Conservation (phyloP, 805 yeast genomes). For the Yarrowia sp. region DNA sequence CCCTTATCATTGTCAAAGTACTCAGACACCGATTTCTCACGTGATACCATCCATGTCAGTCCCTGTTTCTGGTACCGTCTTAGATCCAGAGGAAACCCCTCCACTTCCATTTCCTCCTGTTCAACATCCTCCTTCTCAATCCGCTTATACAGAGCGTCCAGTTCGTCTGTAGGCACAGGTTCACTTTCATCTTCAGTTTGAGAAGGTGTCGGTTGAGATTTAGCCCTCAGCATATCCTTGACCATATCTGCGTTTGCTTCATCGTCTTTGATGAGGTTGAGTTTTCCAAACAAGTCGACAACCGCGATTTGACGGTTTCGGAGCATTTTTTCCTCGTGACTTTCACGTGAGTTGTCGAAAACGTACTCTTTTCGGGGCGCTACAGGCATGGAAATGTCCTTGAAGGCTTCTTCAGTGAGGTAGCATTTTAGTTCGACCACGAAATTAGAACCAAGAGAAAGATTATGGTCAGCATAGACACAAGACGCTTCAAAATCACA, state of each 20-base stretch:
- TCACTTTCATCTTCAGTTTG: conserved; percentile 40
- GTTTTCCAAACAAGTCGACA: conserved; percentile 52
- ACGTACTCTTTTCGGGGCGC: neutral
- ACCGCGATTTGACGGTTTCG: conserved; percentile 57
- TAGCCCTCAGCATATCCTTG: conserved; percentile 30
- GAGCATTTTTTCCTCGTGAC: conserved; percentile 51
- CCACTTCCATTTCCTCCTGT: conserved; percentile 62
- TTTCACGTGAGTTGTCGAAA: conserved; percentile 45
- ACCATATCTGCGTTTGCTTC: conserved; percentile 6
- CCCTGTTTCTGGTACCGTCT: conserved; percentile 84
- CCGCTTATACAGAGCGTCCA: conserved; percentile 70
- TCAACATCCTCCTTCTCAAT: conserved; percentile 61
- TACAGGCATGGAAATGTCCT: conserved; percentile 28
- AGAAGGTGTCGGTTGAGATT: conserved; percentile 28
- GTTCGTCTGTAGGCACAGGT: conserved; percentile 64
- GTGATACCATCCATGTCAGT: conserved; percentile 80
- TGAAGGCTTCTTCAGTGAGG: conserved; percentile 44
- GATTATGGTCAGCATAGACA: conserved; percentile 54
- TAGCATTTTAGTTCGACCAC: conserved; percentile 66
- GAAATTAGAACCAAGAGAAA: conserved; percentile 76
- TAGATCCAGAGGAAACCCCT: conserved; percentile 55
- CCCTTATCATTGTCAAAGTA: conserved; percentile 46
- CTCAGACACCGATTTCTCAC: conserved; percentile 48
- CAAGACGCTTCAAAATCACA: conserved; percentile 57
- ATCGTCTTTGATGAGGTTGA: conserved; percentile 35